These are phyloP conservation scores for Plectosphaerella cucumerina DNA, from an alignment of 2,329 filamentous ascomycete species.

Conservation along the genomic window DNA sequence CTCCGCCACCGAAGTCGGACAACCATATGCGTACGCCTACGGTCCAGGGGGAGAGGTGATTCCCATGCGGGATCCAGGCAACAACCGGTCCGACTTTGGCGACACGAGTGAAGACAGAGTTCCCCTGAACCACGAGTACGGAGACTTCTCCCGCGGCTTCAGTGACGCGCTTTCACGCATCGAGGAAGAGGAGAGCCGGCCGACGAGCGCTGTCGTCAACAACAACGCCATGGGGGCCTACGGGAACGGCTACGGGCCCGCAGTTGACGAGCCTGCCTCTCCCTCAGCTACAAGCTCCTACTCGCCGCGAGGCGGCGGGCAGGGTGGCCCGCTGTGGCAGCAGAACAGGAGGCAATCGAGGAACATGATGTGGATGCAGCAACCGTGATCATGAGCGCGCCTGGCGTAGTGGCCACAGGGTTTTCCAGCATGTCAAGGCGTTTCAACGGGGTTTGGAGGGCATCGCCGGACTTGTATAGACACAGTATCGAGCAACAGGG, in stretches of 20 bases:
- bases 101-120: conserved; percentile 27
- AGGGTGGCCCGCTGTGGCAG: conserved; percentile 44
- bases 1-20: conserved; percentile 7
- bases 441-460: too few species aligned
- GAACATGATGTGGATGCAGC: conserved; percentile 40
- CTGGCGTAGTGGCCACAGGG: too few species aligned
- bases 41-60: conserved; percentile 7
- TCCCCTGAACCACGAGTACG: conserved; percentile 37
- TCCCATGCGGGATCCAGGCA: conserved; percentile 2
- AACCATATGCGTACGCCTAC: conserved; percentile 3
- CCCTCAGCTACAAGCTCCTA: conserved; percentile 8
- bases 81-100: conserved; percentile 6
- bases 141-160: conserved; percentile 41
- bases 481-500: too few species aligned
- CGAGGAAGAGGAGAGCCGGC: conserved; percentile 31
- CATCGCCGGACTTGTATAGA: too few species aligned
- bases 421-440: too few species aligned
- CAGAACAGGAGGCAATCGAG: conserved; percentile 45
- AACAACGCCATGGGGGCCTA: conserved; percentile 8
- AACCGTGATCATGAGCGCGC: neutral
- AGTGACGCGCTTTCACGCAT: conserved; percentile 33
- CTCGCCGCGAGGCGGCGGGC: conserved; percentile 21
- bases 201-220: conserved; percentile 22
- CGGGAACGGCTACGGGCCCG: conserved; percentile 4
- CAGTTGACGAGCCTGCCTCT: conserved; percentile 2